Evolutionary conservation across 2,329 filamentous ascomycete species (phyloP).

Genomic region (Alternaria sp.): DNA sequence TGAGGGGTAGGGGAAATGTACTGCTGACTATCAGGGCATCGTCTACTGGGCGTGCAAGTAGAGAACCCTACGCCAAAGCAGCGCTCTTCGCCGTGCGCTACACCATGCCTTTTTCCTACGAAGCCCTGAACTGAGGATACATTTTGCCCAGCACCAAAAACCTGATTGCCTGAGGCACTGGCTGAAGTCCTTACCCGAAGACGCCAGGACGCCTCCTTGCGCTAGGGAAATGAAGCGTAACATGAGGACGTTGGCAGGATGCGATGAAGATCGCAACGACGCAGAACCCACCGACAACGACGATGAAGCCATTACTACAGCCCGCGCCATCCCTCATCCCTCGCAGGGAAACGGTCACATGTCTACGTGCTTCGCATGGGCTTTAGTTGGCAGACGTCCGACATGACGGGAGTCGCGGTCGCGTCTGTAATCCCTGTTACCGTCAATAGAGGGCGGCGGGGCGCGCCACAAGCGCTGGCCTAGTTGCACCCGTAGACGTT

Average conservation of each 20-base stretch:
- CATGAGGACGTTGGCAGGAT: neutral
- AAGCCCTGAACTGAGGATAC: neutral
- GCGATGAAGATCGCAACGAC: neutral
- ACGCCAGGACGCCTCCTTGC: constrained; percentile 14
- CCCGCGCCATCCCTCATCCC: neutral
- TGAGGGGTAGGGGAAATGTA: constrained; percentile 27
- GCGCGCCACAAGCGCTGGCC: constrained; percentile 1
- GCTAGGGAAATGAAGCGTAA: constrained; percentile 11
- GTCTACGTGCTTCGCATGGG: constrained; percentile 13
- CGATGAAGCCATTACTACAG: neutral
- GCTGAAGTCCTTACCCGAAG: constrained; percentile 10
- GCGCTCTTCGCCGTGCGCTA: neutral
- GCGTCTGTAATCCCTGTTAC: constrained; percentile 11
- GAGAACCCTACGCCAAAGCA: neutral
- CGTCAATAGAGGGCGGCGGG: neutral
- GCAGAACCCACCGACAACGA: neutral
- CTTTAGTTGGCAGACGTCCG: constrained; percentile 1
- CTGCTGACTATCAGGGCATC: neutral
- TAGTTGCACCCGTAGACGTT: constrained; percentile 4
- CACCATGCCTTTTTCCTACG: neutral
- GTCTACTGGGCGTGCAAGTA: neutral
- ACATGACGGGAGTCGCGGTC: constrained; percentile 3
- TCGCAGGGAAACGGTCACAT: constrained; percentile 17
- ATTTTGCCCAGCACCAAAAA: neutral
- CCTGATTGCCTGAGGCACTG: neutral